Evolutionary conservation across 768 basidiomycete species (phyloP), one percentile per base, ranked within the genome.

Genomic region (Phaeolepiota aurea): DNA sequence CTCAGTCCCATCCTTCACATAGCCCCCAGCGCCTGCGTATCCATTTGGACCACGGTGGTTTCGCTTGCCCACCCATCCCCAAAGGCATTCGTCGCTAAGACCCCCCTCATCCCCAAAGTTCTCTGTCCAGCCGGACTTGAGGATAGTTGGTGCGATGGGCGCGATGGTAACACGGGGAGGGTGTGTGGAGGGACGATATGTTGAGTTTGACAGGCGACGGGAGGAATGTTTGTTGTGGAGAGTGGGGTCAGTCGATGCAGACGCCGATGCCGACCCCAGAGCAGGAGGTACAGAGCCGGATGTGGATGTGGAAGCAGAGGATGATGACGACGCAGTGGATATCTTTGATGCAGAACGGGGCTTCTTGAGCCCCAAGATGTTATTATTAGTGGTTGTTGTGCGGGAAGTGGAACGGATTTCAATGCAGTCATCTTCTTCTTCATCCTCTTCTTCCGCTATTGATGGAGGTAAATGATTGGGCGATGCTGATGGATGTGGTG

Each of bases 121-220:
- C 42, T 72, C 70, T n/a, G 59, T 54, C 72, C 74, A 73, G 1
- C 72, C 67, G 7, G 87, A 87, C 66, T 98, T 99, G 48, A 98
- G 71, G 34, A 87, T 74, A 3, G 96, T 93, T 5, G 77, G 76
- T 20, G 73, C 68, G 44, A 74, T 74, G 10, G 63, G 69, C 13
- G 63, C 72, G 46, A 71, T 73, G 15, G 62, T 71, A 32, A 73
- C 69, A 47, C 65, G 60, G 3, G 15, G 58, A 32, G 43, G 48
- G 40, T 46, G 49, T 14, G 54, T 54, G 32, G 42, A 48, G 42
- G 43, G 52, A 37, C 54, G 52, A 51, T 52, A 49, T 23, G 55
- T 57, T 44, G 44, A 18, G 34, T 34, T 5, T 11, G 37, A n/a
- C 32, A 34, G 15, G 42, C 30, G 34, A 22, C 30, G 19, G 5